These are phyloP conservation scores for Mycena sp. DNA, from an alignment of 1,284 basidiomycete genomes.

Conservation along the genomic window DNA sequence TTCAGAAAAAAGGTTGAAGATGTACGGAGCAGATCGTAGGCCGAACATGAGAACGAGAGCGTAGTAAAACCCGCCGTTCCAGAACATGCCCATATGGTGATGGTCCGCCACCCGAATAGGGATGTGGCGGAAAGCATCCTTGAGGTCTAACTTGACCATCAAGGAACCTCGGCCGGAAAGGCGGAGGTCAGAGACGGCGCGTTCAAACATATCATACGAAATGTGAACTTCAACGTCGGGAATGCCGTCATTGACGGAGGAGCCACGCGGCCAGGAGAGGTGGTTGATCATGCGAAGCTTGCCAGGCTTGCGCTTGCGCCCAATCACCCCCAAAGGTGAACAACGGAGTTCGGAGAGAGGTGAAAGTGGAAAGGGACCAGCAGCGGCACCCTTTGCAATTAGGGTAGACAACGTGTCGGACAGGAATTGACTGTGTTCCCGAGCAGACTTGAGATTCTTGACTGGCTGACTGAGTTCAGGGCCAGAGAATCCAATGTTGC, in stretches of 20 bases:
- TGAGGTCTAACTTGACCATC: constrained; percentile 49
- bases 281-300: constrained; percentile 28
- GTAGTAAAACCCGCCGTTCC: constrained; percentile 41
- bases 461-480: constrained; percentile 7
- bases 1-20: no score
- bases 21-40: constrained; percentile 39
- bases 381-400: constrained; percentile 12
- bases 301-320: constrained; percentile 20
- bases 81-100: constrained; percentile 44
- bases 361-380: constrained; percentile 11
- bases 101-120: constrained; percentile 42
- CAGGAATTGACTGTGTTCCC: constrained; percentile 6
- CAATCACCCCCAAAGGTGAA: constrained; percentile 21
- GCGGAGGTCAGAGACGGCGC: constrained; percentile 20
- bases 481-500: constrained; percentile 43
- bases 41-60: constrained; percentile 40
- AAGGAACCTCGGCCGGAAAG: constrained; percentile 39
- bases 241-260: constrained; percentile 30
- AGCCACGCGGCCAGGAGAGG: constrained; percentile 28
- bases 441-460: constrained; percentile 25
- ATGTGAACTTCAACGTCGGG: constrained; percentile 24
- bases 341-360: constrained; percentile 10
- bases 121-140: no score
- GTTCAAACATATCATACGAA: constrained; percentile 23
- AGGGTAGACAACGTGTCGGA: constrained; percentile 9